Evolutionary conservation across 225 moss, liverwort and hornwort species (phyloP), one percentile per base, ranked within the genome.

Genomic region (Sphagnum contortum): DNA sequence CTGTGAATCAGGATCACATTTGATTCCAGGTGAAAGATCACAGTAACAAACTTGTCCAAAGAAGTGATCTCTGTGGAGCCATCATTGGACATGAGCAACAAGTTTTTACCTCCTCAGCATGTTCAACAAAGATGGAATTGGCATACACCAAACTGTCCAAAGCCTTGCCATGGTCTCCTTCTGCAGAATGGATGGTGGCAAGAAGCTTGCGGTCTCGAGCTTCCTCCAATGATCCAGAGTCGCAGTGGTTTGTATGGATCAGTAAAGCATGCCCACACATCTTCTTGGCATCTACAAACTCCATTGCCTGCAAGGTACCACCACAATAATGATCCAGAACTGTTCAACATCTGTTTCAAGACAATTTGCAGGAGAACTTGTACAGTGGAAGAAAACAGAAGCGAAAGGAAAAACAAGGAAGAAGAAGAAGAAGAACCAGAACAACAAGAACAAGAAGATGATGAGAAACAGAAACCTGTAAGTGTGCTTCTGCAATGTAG

Each of bases 401-500:
- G 6, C 9, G 6, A 52, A 9, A 52, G 52, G 7, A 52, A 52
- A 9, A 52, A 52, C 7, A 52, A 52, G 52, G 52, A 29, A 0
- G 29, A 29, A 29, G 29, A 29, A 29, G 29, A 29, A 29, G 29
- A 29, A 29, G 29, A 29, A 29, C 29, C 29, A 29, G 52, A 9
- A 9, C 52, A 52, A 52, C 52, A 52, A 52, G 9, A 52, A 9
- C 7, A 52, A 9, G 7, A 6, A 52, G 9, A 6, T 52, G 52
- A 52, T 52, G 52, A 9, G 7, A 5, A 6, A 52, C 52, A 5
- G 50, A 61, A 72, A 89, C 94, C 83, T 94, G 92, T 56, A 96
- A 69, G 64, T 96, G 92, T 9, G 87, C 92, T 76, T 96, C 95
- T 45, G 95, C 95, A 3, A 96, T 63, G 71, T 96, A 96, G 47